Evolutionary conservation across 2,329 filamentous ascomycete species (phyloP), one percentile per base, ranked within the genome.

Genomic region (Aspergillus thermomutatus): DNA sequence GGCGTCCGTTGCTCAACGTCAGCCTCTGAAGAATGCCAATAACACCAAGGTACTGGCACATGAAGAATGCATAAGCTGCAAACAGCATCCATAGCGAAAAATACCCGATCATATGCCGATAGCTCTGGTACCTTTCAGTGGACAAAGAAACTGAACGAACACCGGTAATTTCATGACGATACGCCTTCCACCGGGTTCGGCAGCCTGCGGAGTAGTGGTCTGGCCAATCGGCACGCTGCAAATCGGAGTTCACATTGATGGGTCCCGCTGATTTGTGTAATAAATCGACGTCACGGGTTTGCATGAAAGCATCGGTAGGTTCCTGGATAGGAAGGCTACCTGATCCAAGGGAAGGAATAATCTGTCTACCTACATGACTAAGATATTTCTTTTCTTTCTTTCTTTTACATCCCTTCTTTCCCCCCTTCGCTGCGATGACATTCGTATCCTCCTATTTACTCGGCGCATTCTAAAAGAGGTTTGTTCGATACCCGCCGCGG

Each of bases 171-270:
- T 9, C 43, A 14, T 23, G 19, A 46, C 43, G 10, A 46, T 46
- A 46, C 43, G n/a, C 2, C 2, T 26, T 3, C 43, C 41, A 3
- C 41, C 11, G 21, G 43, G 43, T 34, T 37, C 65, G 63, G 64
- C 55, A 64, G 53, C 50, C 57, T 53, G 53, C 66, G 66, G 65
- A 66, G 58, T 11, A 7, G 17, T 8, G 23, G 37, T 21, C 19
- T 41, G 45, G n/a, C 53, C 56, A 59, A 59, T 59, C 53, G 56
- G 53, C 52, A 50, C 21, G 11, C 50, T 10, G 49, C 9, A 4
- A 48, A 5, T 52, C 41, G 49, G 43, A 23, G 14, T n/a, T 48
- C 3, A 23, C 41, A 43, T 23, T 26, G 17, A 53, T 28, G 51
- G 25, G 23, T 28, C 7, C 40, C n/a, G 14, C 21, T 47, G 41